Conservation (phyloP, 164 flowering plant genomes). For the Hamamelis virginiana region DNA sequence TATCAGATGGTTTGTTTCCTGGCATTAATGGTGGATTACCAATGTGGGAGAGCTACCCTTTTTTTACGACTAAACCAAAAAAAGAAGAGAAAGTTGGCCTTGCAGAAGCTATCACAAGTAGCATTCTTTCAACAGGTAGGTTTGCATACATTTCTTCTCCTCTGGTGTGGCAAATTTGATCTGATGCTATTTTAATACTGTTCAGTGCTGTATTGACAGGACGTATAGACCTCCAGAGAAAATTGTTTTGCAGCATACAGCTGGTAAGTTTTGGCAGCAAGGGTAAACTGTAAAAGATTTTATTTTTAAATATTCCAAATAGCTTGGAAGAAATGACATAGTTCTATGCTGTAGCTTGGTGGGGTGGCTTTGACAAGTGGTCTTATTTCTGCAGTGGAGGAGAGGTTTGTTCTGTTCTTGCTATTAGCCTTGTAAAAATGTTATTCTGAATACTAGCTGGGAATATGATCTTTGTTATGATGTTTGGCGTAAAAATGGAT, state of each 20-base stretch:
- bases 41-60: constrained; percentile 85
- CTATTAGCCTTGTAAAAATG: constrained; percentile 3
- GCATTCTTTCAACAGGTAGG: constrained; percentile 90
- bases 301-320: background rate
- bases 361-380: constrained; percentile 88
- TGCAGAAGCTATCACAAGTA: constrained; percentile 90
- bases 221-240: constrained; percentile 92
- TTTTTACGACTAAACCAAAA: constrained; percentile 56
- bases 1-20: constrained; percentile 63
- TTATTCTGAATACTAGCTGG: background rate
- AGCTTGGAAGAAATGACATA: constrained; percentile 10
- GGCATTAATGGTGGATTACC: constrained; percentile 55
- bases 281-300: background rate
- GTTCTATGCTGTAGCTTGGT: constrained; percentile 64
- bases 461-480: background rate
- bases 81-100: constrained; percentile 90
- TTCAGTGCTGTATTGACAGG: constrained; percentile 46
- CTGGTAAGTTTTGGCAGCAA: constrained; percentile 54
- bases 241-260: constrained; percentile 91
- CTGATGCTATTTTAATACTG: background rate
- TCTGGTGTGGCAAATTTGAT: constrained; percentile 1
- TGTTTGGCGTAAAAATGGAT: background rate
- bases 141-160: constrained; percentile 4
- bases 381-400: constrained; percentile 88
- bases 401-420: constrained; percentile 53